A percentile compares a stretch with the other conserved stretches of the same genome.
Conservation (phyloP, 352 stramenopile species). For the Phytophthora agathidicida region DNA sequence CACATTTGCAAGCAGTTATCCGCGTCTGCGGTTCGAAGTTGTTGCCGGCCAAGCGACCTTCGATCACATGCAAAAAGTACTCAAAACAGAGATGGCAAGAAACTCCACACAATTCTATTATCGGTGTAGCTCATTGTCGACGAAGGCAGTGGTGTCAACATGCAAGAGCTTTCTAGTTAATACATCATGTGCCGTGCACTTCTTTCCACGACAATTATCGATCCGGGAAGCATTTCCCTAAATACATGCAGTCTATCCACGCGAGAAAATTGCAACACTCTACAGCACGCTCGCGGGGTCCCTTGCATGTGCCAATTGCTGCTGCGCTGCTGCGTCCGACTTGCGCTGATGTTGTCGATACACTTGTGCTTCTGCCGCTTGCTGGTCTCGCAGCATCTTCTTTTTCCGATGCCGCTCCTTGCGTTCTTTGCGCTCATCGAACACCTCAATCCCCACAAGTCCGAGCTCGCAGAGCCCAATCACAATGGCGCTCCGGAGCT, state of each 20-base stretch:
- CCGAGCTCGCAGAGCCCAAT: constrained; percentile 68
- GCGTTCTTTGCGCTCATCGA: constrained; percentile 66
- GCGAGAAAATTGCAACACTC: not conserved
- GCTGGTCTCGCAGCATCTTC: constrained; percentile 54
- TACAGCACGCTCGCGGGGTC: constrained; percentile 48
- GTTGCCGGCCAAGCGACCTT: too few species aligned
- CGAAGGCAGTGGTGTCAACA: too few species aligned
- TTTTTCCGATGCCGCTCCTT: constrained; percentile 67
- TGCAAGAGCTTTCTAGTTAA: too few species aligned
- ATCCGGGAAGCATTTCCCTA: not conserved
- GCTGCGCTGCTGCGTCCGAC: constrained; percentile 24
- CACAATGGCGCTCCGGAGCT: constrained; percentile 65
- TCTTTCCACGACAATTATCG: not conserved
- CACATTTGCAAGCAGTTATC: too few species aligned
- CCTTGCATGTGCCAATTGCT: constrained; percentile 19
- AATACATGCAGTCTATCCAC: constrained; percentile 14
- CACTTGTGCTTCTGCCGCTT: constrained; percentile 28
- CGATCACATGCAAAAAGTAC: too few species aligned
- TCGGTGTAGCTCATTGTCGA: too few species aligned
- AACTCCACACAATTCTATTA: too few species aligned
- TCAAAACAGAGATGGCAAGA: too few species aligned
- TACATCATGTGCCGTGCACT: too few species aligned
- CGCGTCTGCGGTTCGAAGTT: too few species aligned
- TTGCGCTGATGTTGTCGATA: constrained; percentile 38
- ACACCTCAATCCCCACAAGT: constrained; percentile 76